Percentiles rank a stretch among this genome's conserved stretches.
These are phyloP conservation scores for Chenopodium berlandieri DNA, from an alignment of 148 eudicot species.

Conservation along the genomic window DNA sequence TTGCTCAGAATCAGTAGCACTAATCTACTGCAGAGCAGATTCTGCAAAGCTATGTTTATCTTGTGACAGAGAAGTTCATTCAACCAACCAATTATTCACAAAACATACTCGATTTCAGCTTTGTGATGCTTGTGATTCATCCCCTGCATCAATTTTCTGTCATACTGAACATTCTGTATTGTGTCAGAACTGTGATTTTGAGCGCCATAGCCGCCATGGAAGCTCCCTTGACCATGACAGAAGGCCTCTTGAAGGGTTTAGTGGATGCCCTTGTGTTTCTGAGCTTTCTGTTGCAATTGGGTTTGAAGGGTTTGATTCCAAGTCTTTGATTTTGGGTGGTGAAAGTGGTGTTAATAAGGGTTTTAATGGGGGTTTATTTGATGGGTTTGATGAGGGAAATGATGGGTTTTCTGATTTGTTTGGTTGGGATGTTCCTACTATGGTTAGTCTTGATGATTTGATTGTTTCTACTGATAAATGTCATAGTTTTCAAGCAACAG, in stretches of 20 bases:
- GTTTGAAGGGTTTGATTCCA: constrained; percentile 44
- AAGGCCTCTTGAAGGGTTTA: constrained; percentile 74
- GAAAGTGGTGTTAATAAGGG: constrained; percentile 14
- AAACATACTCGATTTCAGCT: constrained; percentile 71
- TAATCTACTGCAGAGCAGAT: constrained; percentile 80
- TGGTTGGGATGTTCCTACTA: constrained; percentile 30
- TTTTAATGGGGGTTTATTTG: constrained; percentile 21
- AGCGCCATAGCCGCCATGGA: constrained; percentile 30
- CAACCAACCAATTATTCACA: constrained; percentile 64
- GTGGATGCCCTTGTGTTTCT: constrained; percentile 52
- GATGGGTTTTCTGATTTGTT: constrained; percentile 44
- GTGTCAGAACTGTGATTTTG: constrained; percentile 90
- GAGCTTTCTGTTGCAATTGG: constrained; percentile 58
- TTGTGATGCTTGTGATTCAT: constrained; percentile 62
- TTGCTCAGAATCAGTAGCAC: constrained; percentile 47
- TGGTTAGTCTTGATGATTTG: constrained; percentile 43
- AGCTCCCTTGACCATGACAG: constrained; percentile 43
- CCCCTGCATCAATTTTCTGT: constrained; percentile 67
- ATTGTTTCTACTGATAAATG: constrained; percentile 29
- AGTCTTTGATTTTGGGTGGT: constrained; percentile 10
- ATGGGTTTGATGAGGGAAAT: constrained; percentile 18
- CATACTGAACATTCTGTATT: constrained; percentile 45
- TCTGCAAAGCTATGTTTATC: constrained; percentile 69
- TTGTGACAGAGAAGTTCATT: constrained; percentile 76
- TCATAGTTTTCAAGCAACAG: constrained; percentile 37